Evolutionary conservation across 495 filamentous ascomycete species (phyloP), one percentile per base, ranked within the genome.

Genomic region (Aspergillus sclerotioniger): DNA sequence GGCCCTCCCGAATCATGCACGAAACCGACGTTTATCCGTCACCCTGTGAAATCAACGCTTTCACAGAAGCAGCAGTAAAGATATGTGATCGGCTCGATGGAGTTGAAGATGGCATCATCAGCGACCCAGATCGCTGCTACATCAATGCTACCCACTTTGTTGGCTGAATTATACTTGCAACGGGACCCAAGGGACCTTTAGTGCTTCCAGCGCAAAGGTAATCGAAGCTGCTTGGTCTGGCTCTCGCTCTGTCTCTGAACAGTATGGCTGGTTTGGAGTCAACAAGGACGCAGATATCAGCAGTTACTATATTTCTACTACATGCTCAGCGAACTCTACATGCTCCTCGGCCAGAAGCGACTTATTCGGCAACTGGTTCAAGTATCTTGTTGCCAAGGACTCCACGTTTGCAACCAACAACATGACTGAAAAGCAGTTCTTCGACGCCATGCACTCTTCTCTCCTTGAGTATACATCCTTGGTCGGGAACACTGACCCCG

Each of bases 101-200:
- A 0, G 67, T 82, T 2, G 62, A 67, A 8, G 86, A 88, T 62
- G 79, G 75, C 33, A 82, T 88, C 58, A 81, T 89, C 58, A 78
- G 75, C 54, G 59, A 71, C 33, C 83, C 84, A 0, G 64, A 67
- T 8, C 61, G 68, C 5, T 89, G 85, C 70, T 60, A 76, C 39
- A 78, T 84, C 51, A 57, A 76, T 50, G 71, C 79, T 20, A 67
- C 73, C 35, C 59, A 60, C 8, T 60, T 86, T 5, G 73, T 82
- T 16, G 85, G 85, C 69, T 59, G 44, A 65, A 75, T 1, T 67
- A 72, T 70, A 64, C 6, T 58, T 80, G 33, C 57, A 73, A 57
- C 69, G 70, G 71, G 65, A 67, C 56, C 68, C 71, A 2, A 39
- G 55, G 69, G 3, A 47, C 75, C 2, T 37, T 71, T 5, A 63